phyloP scores from a whole-genome alignment of 1,139 yeast species.

The Taphrina flavorubra region DNA sequence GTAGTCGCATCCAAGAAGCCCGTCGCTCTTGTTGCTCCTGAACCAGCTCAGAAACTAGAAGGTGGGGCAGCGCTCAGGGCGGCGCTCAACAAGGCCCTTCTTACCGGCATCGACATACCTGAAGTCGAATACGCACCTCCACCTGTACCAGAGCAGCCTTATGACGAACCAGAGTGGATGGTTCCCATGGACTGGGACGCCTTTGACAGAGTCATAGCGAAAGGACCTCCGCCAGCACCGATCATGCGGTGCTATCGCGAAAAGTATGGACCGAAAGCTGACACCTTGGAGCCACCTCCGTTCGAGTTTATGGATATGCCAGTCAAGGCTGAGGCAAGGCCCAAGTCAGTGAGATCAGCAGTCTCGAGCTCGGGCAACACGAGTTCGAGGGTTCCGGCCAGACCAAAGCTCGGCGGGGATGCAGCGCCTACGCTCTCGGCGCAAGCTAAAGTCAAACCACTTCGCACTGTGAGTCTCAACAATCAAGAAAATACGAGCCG shows the following conservation, averaged over 20 bases:
- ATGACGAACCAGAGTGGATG: constrained; percentile 28
- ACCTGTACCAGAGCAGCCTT: constrained; percentile 35
- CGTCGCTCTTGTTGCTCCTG: constrained; percentile 9
- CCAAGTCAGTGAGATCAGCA: neutral
- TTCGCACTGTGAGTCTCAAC: neutral
- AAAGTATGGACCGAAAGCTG: neutral
- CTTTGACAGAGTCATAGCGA: neutral
- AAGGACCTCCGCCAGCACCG: neutral
- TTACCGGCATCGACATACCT: constrained; percentile 33
- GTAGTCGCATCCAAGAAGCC: constrained; percentile 7
- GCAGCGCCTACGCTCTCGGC: constrained; percentile 34
- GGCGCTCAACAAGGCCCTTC: constrained; percentile 33
- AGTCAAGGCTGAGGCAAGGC: neutral
- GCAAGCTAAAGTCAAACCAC: constrained; percentile 25
- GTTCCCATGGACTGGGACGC: constrained; percentile 39
- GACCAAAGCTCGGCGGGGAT: constrained; percentile 12
- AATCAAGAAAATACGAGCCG: neutral
- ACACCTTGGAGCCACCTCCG: neutral
- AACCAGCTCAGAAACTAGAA: constrained; percentile 8
- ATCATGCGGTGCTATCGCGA: neutral
- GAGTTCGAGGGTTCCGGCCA: neutral
- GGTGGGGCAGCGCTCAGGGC: constrained; percentile 33
- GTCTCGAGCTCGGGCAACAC: constrained; percentile 7
- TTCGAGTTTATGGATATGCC: neutral
- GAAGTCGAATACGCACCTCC: constrained; percentile 39